Conservation (phyloP, 495 filamentous ascomycete species). For the Lophiostoma macrostomum region DNA sequence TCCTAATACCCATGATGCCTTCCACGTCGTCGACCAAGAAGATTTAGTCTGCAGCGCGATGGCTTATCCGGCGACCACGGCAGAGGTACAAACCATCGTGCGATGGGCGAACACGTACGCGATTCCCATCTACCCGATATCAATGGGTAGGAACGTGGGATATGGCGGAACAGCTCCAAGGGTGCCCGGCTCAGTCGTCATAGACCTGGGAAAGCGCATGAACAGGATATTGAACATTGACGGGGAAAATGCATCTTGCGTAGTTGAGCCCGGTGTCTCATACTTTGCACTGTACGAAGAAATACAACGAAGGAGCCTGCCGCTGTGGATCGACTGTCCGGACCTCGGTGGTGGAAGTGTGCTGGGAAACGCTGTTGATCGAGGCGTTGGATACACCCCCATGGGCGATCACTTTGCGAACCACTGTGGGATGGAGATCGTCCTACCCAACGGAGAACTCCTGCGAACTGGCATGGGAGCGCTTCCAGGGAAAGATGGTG, state of each 20-base stretch:
- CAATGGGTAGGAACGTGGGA: constrained; percentile 53
- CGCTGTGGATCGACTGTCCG: constrained; percentile 52
- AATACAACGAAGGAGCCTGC: constrained; percentile 44
- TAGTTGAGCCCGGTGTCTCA: constrained; percentile 60
- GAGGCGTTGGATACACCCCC: constrained; percentile 57
- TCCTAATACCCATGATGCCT: constrained; percentile 55
- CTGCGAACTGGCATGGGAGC: constrained; percentile 61
- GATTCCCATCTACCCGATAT: constrained; percentile 55
- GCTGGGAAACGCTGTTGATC: constrained; percentile 49
- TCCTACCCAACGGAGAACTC: constrained; percentile 54
- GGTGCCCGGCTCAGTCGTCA: constrained; percentile 51
- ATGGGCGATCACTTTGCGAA: constrained; percentile 54
- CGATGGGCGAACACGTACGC: constrained; percentile 53
- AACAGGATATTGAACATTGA: constrained; percentile 55
- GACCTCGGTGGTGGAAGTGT: constrained; percentile 58
- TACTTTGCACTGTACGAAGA: constrained; percentile 54
- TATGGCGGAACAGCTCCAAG: constrained; percentile 59
- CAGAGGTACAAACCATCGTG: constrained; percentile 32
- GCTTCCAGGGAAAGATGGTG: constrained; percentile 42
- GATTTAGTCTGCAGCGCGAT: constrained; percentile 49
- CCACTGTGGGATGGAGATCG: constrained; percentile 49
- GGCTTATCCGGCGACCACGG: constrained; percentile 43
- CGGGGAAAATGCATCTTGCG: constrained; percentile 49
- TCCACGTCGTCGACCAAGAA: constrained; percentile 51
- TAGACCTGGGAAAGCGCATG: constrained; percentile 57